Base-by-base conservation (phyloP, 2,329 filamentous ascomycete genomes). In the Ceratocystis eucalypticola region DNA sequence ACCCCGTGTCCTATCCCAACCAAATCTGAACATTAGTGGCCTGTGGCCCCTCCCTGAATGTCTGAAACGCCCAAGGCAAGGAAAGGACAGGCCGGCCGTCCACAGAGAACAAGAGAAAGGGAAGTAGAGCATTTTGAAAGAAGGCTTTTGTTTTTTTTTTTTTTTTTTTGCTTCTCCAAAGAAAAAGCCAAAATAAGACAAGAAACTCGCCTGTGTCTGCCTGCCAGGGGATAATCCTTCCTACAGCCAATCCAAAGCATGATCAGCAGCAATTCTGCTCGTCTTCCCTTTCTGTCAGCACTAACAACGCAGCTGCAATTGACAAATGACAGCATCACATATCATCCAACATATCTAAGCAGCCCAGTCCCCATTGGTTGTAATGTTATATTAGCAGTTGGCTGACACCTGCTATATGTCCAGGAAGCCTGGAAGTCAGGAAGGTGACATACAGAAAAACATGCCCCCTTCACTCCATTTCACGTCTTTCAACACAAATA, bases 61-160 rank as follows among this genome's bases (percentile, higher is more conserved):
- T 59, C 53, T 59, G 53, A 59, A 59, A 59, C 53, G 53, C 53
- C 53, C 22, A 17, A 59, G 53, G 53, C 53, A 33, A 59, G 53
- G 53, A 59, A 41, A 59, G 53, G 12, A 53, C 15, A 53, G 48
- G 46, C 46, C 59, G 8, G 48, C 48, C 59, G 5, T 41, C 33
- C 33, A 45, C 20, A 25, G 10, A 45, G n/a, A 62, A 62, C 2
- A 62, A 62, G 22, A 46, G 48, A 28, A 62, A 20, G n/a, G 25
- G 44, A 45, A 62, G 15, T 2, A 20, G 30, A 61, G 30, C 30
- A 61, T 15, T 33, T 17, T 17, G 30, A 59, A 6, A 10, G 33
- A 25, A 33, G 15, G 7, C 22, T 44, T 61, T 41, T 61, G 12
- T 17, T 25, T 15, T 37, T 37, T 41, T 8, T 30, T n/a, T 22